Percentiles rank a stretch among this genome's conserved stretches.
Conservation (phyloP, 192 early-diverging fungal genomes). For the Rhizophagus clarus region DNA sequence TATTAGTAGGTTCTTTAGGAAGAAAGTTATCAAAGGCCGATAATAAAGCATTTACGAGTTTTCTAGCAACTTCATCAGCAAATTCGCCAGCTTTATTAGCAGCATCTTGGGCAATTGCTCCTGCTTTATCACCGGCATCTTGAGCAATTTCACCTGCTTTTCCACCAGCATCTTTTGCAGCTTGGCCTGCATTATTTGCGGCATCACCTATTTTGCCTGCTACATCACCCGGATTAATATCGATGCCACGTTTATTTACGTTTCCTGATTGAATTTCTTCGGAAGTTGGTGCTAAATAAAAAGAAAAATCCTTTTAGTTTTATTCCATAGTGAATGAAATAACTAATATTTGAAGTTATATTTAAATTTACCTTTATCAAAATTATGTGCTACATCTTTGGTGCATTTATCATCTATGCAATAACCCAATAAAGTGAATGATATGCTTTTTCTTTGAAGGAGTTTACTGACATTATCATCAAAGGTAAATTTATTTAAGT, state of each 20-base stretch:
- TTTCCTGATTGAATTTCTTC: background rate
- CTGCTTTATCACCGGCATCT: background rate
- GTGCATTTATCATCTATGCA: conserved; percentile 25
- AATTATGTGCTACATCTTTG: background rate
- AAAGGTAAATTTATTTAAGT: conserved; percentile 17
- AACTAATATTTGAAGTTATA: too few relatives aligned
- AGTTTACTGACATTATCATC: background rate
- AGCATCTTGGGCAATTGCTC: background rate
- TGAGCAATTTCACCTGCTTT: background rate
- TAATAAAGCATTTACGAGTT: background rate
- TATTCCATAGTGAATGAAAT: background rate
- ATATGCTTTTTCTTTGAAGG: conserved; percentile 2
- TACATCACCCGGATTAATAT: background rate
- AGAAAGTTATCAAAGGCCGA: conserved; percentile 1
- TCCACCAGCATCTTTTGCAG: background rate
- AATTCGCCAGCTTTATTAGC: background rate
- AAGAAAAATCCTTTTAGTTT: background rate
- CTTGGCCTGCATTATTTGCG: background rate
- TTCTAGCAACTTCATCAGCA: background rate
- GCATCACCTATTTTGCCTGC: background rate
- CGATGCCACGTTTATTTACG: background rate
- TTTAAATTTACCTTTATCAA: conserved; percentile 29
- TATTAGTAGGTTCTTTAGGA: conserved; percentile 5
- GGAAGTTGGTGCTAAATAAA: conserved; percentile 9
- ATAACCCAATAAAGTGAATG: conserved; percentile 24